Conservation (phyloP, 495 filamentous ascomycete genomes). For the Aspergillus indologenus region DNA sequence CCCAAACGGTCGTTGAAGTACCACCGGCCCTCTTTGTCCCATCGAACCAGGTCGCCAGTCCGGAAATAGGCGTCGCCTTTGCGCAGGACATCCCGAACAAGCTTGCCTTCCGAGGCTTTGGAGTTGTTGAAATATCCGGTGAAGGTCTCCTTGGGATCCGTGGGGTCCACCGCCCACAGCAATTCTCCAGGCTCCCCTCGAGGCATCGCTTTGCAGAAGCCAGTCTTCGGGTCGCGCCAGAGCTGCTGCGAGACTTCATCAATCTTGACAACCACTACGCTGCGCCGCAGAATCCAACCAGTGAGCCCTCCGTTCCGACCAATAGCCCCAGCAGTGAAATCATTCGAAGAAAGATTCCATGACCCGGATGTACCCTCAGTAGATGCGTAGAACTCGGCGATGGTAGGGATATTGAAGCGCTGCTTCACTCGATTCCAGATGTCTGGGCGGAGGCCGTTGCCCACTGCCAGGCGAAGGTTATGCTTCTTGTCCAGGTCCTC, state of each 20-base stretch:
- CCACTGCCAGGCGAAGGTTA: slow-evolving; percentile 75
- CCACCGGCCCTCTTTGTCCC: slow-evolving; percentile 68
- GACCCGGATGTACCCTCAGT: slow-evolving; percentile 74
- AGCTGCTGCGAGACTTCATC: slow-evolving; percentile 72
- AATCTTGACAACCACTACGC: slow-evolving; percentile 62
- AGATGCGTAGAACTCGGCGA: slow-evolving; percentile 87
- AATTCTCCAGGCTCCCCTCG: slow-evolving; percentile 75
- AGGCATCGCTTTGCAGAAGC: slow-evolving; percentile 61
- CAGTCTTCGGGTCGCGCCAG: slow-evolving; percentile 66
- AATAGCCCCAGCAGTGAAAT: slow-evolving; percentile 74
- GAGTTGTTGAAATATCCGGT: slow-evolving; percentile 85
- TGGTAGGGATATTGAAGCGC: slow-evolving; percentile 76
- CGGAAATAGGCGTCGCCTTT: slow-evolving; percentile 88
- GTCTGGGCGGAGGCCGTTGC: slow-evolving; percentile 90
- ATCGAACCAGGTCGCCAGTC: slow-evolving; percentile 76
- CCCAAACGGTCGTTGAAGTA: slow-evolving; percentile 90
- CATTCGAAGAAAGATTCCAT: slow-evolving; percentile 76
- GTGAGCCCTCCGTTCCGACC: slow-evolving; percentile 70
- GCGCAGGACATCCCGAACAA: slow-evolving; percentile 70
- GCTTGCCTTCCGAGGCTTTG: slow-evolving; percentile 71
- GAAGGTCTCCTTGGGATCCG: slow-evolving; percentile 62
- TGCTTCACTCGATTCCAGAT: slow-evolving; percentile 86
- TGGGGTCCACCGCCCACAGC: slow-evolving; percentile 66
- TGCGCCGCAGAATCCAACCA: slow-evolving; percentile 47
- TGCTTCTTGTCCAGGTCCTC: slow-evolving; percentile 76